phyloP scores from a whole-genome alignment of 345 rosid genomes.

The Psidium friedrichsthalianum region DNA sequence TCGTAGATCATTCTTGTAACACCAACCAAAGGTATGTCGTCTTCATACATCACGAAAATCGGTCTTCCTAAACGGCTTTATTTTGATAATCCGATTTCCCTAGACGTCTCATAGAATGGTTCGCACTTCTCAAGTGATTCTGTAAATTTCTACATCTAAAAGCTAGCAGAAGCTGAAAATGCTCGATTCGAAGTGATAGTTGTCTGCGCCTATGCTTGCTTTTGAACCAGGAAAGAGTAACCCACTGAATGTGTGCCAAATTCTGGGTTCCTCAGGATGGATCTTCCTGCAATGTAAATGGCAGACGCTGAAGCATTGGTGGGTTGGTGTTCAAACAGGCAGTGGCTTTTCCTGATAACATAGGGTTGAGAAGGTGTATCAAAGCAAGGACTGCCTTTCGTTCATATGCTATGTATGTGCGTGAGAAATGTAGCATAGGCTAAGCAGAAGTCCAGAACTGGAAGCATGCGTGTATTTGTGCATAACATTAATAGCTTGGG shows the following conservation, averaged over 20 bases:
- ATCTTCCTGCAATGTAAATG: not conserved
- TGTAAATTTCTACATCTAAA: not conserved
- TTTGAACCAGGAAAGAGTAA: not conserved
- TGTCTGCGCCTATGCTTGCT: not conserved
- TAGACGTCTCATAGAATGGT: not conserved
- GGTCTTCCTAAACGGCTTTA: not conserved
- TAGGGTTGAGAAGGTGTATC: not conserved
- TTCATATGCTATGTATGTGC: not conserved
- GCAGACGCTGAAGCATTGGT: not conserved
- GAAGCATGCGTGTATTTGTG: not conserved
- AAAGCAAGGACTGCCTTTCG: not conserved
- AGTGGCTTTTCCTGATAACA: not conserved
- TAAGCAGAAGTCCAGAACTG: not conserved
- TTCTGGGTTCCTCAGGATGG: slow-evolving; percentile 8
- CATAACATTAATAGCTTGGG: not conserved
- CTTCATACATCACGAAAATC: not conserved
- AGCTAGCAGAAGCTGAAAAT: not conserved
- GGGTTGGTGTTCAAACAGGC: not conserved
- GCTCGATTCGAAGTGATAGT: not conserved
- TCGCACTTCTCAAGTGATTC: not conserved
- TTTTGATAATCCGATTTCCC: not conserved
- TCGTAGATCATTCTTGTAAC: not conserved
- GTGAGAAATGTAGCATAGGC: not conserved
- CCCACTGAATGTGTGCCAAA: not conserved
- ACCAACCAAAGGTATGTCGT: not conserved